Conservation (phyloP, 352 stramenopile species). For the Discostella stelligera region DNA sequence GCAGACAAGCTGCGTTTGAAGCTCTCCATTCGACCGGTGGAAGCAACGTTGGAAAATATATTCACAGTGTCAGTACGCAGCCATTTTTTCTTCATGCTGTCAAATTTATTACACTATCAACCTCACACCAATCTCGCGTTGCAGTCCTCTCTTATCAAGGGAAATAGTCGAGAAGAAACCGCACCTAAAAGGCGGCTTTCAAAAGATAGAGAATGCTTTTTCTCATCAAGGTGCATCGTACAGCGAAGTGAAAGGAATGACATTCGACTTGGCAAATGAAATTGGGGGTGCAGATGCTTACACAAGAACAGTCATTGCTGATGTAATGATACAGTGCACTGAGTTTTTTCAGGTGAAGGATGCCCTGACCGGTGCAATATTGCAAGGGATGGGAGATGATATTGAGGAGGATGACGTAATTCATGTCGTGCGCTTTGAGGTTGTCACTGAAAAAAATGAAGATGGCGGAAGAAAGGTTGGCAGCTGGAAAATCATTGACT, state of each 20-base stretch:
- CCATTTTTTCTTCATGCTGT: conserved; percentile 6
- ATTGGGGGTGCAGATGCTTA: conserved; percentile 20
- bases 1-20: conserved; percentile 17
- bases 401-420: conserved; percentile 37
- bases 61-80: conserved; percentile 27
- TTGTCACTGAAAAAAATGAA: conserved; percentile 32
- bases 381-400: conserved; percentile 43
- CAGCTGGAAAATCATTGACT: conserved; percentile 57
- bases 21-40: conserved; percentile 14
- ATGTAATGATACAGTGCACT: conserved; percentile 33
- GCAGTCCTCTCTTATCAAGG: conserved; percentile 39
- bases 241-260: conserved; percentile 35
- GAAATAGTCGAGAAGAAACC: conserved; percentile 48
- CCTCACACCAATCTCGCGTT: not conserved
- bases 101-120: conserved; percentile 8
- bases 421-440: conserved; percentile 53
- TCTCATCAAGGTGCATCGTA: conserved; percentile 21
- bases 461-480: conserved; percentile 24
- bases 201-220: conserved; percentile 33
- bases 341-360: conserved; percentile 56
- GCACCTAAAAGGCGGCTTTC: conserved; percentile 43
- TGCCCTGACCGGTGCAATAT: conserved; percentile 6
- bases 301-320: conserved; percentile 38
- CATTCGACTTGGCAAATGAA: conserved; percentile 27
- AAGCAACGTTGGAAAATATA: conserved; percentile 28